Evolutionary conservation across 345 rosid genomes (phyloP).

Genomic region (Pseudoturritis turrita): DNA sequence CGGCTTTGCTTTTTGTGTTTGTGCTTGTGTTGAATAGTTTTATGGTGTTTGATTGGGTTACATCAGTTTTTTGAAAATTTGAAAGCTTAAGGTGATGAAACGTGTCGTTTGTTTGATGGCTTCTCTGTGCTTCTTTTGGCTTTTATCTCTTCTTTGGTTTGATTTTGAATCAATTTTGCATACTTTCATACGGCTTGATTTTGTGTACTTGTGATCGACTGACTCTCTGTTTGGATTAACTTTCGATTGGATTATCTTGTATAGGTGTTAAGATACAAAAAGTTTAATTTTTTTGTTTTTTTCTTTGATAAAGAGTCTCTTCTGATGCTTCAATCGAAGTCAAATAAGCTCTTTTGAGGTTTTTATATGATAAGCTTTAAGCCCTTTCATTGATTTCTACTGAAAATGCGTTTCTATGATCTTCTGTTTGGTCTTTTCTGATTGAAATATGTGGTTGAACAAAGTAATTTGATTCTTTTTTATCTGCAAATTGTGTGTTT

Average conservation of each 20-base stretch:
- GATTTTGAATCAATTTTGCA: neutral
- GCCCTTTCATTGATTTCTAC: neutral
- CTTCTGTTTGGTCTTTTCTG: neutral
- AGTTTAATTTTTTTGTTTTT: neutral
- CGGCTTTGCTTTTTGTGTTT: conserved; percentile 5
- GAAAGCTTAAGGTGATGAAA: conserved; percentile 17
- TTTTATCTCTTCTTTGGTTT: neutral
- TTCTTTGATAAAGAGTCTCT: neutral
- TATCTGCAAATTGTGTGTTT: neutral
- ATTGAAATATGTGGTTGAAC: too few species aligned
- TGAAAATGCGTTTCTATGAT: neutral
- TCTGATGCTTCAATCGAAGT: neutral
- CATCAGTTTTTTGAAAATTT: neutral
- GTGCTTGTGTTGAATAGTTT: conserved; percentile 4
- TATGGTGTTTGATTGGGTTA: conserved; percentile 9
- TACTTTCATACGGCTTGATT: neutral
- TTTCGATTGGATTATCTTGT: neutral
- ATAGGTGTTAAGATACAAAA: neutral
- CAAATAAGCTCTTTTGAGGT: neutral
- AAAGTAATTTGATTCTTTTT: neutral
- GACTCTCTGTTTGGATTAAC: neutral
- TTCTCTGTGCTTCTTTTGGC: neutral
- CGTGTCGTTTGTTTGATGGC: conserved; percentile 23
- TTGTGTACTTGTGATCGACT: neutral
- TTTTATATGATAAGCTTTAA: neutral